A percentile compares a stretch with the other conserved stretches of the same genome.
Evolutionary conservation across 2,329 filamentous ascomycete genomes (phyloP).

Genomic region (Ambrosiella beaveri): DNA sequence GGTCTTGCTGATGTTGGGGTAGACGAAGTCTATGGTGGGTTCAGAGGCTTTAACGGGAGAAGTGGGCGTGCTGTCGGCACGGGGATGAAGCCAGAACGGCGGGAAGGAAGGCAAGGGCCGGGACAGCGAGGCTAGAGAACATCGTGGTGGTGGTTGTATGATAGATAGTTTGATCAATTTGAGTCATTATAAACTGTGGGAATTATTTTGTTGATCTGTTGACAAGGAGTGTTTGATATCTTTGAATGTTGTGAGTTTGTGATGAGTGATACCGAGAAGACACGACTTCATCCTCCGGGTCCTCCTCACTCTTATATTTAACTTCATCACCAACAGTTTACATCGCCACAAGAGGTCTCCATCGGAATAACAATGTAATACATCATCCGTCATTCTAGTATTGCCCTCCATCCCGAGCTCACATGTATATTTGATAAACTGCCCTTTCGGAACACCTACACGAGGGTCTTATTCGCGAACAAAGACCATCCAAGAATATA

Average conservation of each 20-base stretch:
- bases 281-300: not conserved
- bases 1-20: conserved; percentile 11
- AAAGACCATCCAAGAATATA: too few species aligned
- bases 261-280: not conserved
- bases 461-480: too few species aligned
- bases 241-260: not conserved
- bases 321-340: not conserved
- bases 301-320: not conserved
- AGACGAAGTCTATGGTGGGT: not conserved
- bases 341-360: not conserved
- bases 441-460: too few species aligned
- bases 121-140: conserved; percentile 15
- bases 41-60: not conserved
- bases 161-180: not conserved
- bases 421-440: too few species aligned
- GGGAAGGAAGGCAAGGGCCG: conserved; percentile 14
- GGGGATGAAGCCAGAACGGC: conserved; percentile 17
- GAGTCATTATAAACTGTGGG: not conserved
- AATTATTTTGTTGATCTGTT: not conserved
- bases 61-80: conserved; percentile 11
- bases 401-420: too few species aligned
- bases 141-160: conserved; percentile 14
- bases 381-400: too few species aligned
- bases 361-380: not conserved
- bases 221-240: not conserved